Percentiles rank a stretch among this genome's conserved stretches.
These are phyloP conservation scores for Collybia sordida DNA, from an alignment of 768 basidiomycete genomes.

Conservation along the genomic window DNA sequence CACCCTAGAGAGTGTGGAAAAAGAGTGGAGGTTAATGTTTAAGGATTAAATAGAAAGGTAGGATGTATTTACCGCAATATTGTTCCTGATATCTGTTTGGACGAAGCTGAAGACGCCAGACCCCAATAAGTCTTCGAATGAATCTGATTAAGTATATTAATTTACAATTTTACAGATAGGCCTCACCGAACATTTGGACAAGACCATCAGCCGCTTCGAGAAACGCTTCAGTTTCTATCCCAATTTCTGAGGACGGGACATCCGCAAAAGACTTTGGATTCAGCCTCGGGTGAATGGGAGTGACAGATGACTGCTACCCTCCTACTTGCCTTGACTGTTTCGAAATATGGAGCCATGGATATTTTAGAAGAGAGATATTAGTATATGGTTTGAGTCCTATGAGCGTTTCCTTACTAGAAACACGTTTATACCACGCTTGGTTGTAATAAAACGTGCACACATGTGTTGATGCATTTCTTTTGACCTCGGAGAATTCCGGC, in stretches of 20 bases:
- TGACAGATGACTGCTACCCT: too few relatives aligned
- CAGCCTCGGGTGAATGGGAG: too few relatives aligned
- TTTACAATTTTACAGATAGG: constrained; percentile 10
- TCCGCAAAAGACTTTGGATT: constrained; percentile 77
- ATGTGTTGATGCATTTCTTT: too few relatives aligned
- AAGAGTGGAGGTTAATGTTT: constrained; percentile 2
- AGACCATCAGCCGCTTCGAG: constrained; percentile 84
- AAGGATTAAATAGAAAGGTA: constrained; percentile 8
- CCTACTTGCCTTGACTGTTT: constrained; percentile 58
- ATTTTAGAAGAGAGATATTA: too few relatives aligned
- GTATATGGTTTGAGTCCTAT: too few relatives aligned
- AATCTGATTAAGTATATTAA: constrained; percentile 2
- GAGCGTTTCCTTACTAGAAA: too few relatives aligned
- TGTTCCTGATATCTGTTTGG: constrained; percentile 66
- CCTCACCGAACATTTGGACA: background rate
- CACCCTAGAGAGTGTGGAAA: constrained; percentile 64
- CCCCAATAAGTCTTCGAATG: constrained; percentile 58
- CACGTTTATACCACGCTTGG: too few relatives aligned
- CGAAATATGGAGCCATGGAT: constrained; percentile 60
- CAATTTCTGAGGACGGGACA: constrained; percentile 70
- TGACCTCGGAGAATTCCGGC: too few relatives aligned
- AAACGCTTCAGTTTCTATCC: constrained; percentile 80
- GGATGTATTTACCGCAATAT: constrained; percentile 52
- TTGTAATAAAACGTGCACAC: too few relatives aligned
- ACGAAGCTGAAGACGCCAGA: constrained; percentile 72